Percentiles rank a stretch among this genome's conserved stretches.
phyloP scores from a whole-genome alignment of 768 basidiomycete genomes.

The Lactarius vividus region DNA sequence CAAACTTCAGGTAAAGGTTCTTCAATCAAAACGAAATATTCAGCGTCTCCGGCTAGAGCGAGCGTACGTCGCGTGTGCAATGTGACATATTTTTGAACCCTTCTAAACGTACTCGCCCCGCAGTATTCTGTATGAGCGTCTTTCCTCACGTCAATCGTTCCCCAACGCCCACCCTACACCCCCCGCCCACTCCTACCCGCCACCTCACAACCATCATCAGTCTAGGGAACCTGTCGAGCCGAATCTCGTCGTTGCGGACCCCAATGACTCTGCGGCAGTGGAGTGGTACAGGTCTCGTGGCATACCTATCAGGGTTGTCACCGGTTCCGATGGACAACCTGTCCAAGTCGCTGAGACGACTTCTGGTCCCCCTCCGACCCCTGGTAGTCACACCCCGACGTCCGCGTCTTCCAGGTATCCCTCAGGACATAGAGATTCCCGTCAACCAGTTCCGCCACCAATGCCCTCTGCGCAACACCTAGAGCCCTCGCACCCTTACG shows the following conservation, averaged over 20 bases:
- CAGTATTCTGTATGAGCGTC: conserved; percentile 76
- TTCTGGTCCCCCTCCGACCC: conserved; percentile 20
- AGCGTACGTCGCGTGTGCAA: conserved; percentile 56
- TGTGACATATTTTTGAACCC: conserved; percentile 29
- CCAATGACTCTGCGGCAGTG: conserved; percentile 45
- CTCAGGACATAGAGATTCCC: conserved; percentile 32
- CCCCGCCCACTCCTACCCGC: conserved; percentile 30
- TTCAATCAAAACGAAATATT: conserved; percentile 76
- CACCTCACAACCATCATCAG: conserved; percentile 15
- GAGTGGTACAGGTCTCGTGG: conserved; percentile 51
- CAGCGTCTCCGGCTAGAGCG: conserved; percentile 86
- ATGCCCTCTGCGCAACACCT: conserved; percentile 29
- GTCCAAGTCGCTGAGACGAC: conserved; percentile 50
- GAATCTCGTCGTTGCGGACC: conserved; percentile 31
- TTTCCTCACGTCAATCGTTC: conserved; percentile 44
- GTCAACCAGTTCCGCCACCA: conserved; percentile 31
- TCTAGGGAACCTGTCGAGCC: conserved; percentile 13
- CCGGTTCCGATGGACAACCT: conserved; percentile 49
- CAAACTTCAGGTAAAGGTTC: conserved; percentile 77
- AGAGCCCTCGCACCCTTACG: conserved; percentile 19
- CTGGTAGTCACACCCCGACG: conserved; percentile 25
- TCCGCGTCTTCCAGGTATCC: conserved; percentile 28
- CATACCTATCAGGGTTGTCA: conserved; percentile 45
- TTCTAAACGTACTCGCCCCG: conserved; percentile 8
- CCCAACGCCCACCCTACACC: conserved; percentile 31